Evolutionary conservation across 306 rosid genomes (phyloP).

Genomic region (Corylus avellana): DNA sequence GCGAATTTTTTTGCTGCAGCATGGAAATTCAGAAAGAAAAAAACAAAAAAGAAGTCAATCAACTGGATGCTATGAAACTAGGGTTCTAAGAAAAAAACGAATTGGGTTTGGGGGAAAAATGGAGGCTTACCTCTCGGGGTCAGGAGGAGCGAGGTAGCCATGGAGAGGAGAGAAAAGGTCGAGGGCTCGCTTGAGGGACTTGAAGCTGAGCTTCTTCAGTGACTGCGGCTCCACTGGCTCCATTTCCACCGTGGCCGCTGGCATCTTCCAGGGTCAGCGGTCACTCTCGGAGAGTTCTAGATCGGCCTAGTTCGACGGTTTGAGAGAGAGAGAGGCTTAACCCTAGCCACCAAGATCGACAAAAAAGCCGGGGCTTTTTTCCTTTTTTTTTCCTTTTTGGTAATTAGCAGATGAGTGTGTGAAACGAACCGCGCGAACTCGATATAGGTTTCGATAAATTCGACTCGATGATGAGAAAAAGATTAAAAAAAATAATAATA

Average conservation of each 20-base stretch:
- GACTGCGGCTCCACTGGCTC: constrained; percentile 93
- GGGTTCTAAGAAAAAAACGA: background rate
- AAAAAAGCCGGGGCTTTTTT: too few relatives aligned
- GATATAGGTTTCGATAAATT: too few relatives aligned
- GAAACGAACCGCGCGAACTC: too few relatives aligned
- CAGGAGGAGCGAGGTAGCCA: constrained; percentile 67
- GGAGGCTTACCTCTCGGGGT: constrained; percentile 53
- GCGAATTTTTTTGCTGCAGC: constrained; percentile 69
- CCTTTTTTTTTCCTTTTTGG: too few relatives aligned
- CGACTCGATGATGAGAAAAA: too few relatives aligned
- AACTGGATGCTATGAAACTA: background rate
- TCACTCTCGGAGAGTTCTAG: background rate
- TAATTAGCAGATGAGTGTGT: too few relatives aligned
- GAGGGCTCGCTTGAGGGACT: constrained; percentile 87
- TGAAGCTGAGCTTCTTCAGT: constrained; percentile 88
- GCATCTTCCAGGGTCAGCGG: constrained; percentile 28
- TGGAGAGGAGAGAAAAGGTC: constrained; percentile 92
- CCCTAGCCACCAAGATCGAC: too few relatives aligned
- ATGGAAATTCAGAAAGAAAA: background rate
- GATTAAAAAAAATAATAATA: too few relatives aligned
- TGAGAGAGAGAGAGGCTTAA: background rate
- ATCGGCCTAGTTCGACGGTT: background rate
- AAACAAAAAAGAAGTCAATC: background rate
- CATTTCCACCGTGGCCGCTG: constrained; percentile 53
- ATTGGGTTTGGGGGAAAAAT: background rate